Conservation (phyloP, 2,329 filamentous ascomycete genomes). For the Fusarium hostae region DNA sequence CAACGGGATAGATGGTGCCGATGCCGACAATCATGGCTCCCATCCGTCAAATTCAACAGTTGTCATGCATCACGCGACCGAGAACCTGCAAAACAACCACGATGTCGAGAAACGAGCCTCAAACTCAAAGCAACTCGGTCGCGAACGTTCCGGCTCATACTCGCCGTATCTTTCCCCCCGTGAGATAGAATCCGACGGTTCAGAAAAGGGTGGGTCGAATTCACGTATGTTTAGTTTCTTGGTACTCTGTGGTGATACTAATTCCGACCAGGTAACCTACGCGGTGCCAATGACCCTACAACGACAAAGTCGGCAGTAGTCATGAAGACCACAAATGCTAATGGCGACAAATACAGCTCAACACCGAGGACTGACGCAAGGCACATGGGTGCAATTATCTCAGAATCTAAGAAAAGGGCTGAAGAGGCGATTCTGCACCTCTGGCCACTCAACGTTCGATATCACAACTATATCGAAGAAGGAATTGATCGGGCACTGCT, state of each 20-base stretch:
- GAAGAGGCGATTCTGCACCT: slow-evolving; percentile 75
- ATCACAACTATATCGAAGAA: slow-evolving; percentile 77
- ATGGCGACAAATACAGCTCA: not conserved
- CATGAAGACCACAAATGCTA: not conserved
- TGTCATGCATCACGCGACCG: not conserved
- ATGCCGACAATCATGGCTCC: not conserved
- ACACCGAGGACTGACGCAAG: not conserved
- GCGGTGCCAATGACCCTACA: not conserved
- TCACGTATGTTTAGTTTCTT: slow-evolving; percentile 9
- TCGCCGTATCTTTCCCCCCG: slow-evolving; percentile 63
- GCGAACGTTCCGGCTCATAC: slow-evolving; percentile 64
- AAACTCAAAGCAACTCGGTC: slow-evolving; percentile 34
- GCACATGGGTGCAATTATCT: slow-evolving; percentile 19
- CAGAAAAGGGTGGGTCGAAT: slow-evolving; percentile 20
- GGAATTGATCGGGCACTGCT: slow-evolving; percentile 74
- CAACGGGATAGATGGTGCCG: slow-evolving; percentile 17
- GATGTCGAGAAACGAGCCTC: slow-evolving; percentile 1
- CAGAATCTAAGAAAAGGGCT: slow-evolving; percentile 66
- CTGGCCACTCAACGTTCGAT: slow-evolving; percentile 75
- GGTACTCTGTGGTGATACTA: not conserved
- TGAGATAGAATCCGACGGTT: slow-evolving; percentile 52
- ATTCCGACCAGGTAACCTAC: slow-evolving; percentile 27
- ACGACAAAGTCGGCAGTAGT: not conserved
- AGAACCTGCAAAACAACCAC: not conserved
- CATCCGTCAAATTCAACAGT: not conserved